These are phyloP conservation scores for Chloris gayana DNA, from an alignment of 176 grass and related monocot species.

Conservation along the genomic window DNA sequence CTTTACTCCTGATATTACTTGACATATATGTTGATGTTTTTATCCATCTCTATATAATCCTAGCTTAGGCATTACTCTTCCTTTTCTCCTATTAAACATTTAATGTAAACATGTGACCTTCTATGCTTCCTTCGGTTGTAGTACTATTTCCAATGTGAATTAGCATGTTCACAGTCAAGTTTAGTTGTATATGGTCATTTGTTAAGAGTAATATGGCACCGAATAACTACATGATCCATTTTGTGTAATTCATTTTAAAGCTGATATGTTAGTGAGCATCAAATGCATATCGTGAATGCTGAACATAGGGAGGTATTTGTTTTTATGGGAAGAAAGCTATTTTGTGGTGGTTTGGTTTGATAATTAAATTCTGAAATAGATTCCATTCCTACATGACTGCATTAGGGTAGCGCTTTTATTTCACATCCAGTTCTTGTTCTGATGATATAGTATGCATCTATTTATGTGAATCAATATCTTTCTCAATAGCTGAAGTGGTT, in stretches of 20 bases:
- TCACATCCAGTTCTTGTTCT: conserved; percentile 3
- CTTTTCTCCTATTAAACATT: conserved; percentile 11
- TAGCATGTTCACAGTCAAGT: neutral
- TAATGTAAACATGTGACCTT: conserved; percentile 10
- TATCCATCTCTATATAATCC: neutral
- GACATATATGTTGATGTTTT: conserved; percentile 1
- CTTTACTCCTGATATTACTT: neutral
- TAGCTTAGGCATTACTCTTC: neutral
- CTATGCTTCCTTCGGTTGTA: conserved; percentile 27
- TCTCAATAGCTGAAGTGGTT: conserved; percentile 25
- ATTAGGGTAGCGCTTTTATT: neutral
- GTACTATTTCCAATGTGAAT: conserved; percentile 29
- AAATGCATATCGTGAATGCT: neutral
- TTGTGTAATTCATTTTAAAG: neutral
- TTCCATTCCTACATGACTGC: conserved; percentile 12
- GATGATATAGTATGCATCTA: conserved; percentile 14
- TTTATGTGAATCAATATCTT: conserved; percentile 26
- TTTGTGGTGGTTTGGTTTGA: conserved; percentile 8
- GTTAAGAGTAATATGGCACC: neutral
- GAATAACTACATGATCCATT: neutral
- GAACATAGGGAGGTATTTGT: neutral
- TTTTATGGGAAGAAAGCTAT: neutral
- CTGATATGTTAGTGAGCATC: neutral
- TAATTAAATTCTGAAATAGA: conserved; percentile 8
- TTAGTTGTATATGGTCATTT: neutral